Conservation (phyloP, 202 grass and related monocot genomes). For the Panicum virgatum region DNA sequence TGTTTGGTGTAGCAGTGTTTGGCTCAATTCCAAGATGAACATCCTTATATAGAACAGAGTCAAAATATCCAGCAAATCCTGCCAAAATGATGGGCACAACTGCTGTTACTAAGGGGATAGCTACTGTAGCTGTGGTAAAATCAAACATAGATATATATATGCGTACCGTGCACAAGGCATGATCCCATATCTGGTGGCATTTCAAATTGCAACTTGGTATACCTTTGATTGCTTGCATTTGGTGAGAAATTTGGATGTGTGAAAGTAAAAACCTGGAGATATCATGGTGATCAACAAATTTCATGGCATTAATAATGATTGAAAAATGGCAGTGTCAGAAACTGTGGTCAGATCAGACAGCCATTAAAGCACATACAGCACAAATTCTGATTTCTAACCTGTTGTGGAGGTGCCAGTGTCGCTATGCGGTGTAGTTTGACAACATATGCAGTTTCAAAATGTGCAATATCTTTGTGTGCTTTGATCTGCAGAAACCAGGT, state of each 20-base stretch:
- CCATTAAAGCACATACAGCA: background rate
- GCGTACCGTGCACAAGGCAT: conserved; percentile 88
- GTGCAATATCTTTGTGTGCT: conserved; percentile 92
- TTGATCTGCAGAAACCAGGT: conserved; percentile 77
- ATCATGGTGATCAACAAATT: conserved; percentile 29
- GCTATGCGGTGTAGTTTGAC: conserved; percentile 92
- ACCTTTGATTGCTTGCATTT: conserved; percentile 77
- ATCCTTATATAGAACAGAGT: conserved; percentile 85
- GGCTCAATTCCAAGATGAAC: conserved; percentile 98
- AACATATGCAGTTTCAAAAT: conserved; percentile 99
- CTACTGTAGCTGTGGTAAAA: background rate
- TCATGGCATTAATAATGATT: conserved; percentile 4
- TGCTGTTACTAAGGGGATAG: background rate
- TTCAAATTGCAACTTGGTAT: conserved; percentile 83
- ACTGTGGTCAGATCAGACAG: conserved; percentile 2
- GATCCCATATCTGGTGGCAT: conserved; percentile 78
- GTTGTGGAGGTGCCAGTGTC: conserved; percentile 80
- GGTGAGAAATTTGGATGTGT: conserved; percentile 67
- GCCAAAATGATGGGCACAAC: conserved; percentile 22
- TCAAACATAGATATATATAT: conserved; percentile 22
- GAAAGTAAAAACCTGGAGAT: conserved; percentile 87
- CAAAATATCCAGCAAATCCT: conserved; percentile 99
- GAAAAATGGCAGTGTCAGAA: background rate
- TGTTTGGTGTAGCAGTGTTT: conserved; percentile 88
- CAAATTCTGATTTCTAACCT: conserved; percentile 42